Evolutionary conservation across 495 filamentous ascomycete genomes (phyloP).

Genomic region (Umbilicaria muhlenbergii): DNA sequence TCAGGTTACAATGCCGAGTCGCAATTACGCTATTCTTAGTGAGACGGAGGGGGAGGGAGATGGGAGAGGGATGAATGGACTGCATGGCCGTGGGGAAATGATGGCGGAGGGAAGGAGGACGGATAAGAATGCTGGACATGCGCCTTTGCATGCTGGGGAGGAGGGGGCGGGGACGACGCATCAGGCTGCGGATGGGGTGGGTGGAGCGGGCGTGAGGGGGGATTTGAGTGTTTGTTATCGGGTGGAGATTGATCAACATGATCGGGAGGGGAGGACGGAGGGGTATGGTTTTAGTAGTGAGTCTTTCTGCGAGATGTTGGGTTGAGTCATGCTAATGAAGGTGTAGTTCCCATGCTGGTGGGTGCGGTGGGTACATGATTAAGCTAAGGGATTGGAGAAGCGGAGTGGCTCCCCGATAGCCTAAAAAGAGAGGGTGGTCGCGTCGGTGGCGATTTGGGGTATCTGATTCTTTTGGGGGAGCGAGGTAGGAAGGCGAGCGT

Average conservation of each 20-base stretch:
- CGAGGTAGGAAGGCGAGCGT: too few relatives aligned
- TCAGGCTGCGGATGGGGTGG: conserved; percentile 36
- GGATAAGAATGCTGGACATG: conserved; percentile 41
- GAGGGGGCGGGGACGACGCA: conserved; percentile 47
- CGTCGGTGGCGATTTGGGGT: too few relatives aligned
- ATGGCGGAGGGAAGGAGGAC: conserved; percentile 3
- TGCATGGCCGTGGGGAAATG: background rate
- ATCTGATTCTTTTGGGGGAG: too few relatives aligned
- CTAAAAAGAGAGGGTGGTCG: too few relatives aligned
- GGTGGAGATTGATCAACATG: conserved; percentile 56
- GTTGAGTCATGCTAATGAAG: too few relatives aligned
- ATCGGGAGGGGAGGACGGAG: conserved; percentile 44
- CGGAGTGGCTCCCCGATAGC: too few relatives aligned
- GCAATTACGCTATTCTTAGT: conserved; percentile 76
- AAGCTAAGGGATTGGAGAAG: too few relatives aligned
- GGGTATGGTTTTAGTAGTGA: conserved; percentile 51
- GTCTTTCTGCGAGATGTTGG: conserved; percentile 3
- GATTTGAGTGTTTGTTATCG: conserved; percentile 51
- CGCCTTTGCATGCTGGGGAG: conserved; percentile 49
- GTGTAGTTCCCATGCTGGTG: too few relatives aligned
- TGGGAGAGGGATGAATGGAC: background rate
- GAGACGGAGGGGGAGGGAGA: conserved; percentile 28
- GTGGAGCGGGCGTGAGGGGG: conserved; percentile 37
- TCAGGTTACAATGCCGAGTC: conserved; percentile 74
- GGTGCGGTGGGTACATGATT: too few relatives aligned